Percentiles rank a stretch among this genome's conserved stretches.
These are phyloP conservation scores for Hypoxylon subgilvum DNA, from an alignment of 495 filamentous ascomycete genomes.

Conservation along the genomic window DNA sequence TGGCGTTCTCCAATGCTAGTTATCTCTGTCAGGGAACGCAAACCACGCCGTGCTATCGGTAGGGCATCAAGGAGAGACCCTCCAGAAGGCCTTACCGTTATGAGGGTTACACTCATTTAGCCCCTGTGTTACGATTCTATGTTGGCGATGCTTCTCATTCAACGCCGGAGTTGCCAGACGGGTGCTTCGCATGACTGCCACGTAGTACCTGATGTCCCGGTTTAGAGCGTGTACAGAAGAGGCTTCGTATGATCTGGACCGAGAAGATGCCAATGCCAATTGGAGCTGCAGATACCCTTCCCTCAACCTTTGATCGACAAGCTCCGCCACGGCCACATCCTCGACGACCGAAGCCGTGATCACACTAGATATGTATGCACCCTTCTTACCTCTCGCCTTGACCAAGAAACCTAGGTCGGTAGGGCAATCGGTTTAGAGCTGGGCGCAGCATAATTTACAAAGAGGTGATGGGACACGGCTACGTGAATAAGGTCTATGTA, in stretches of 20 bases:
- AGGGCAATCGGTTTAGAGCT: conserved; percentile 8
- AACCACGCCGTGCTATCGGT: conserved; percentile 5
- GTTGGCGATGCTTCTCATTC: conserved; percentile 17
- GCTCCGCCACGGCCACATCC: conserved; percentile 28
- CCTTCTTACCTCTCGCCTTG: conserved; percentile 12
- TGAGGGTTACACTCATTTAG: conserved; percentile 19
- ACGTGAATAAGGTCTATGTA: no score
- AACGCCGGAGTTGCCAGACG: conserved; percentile 19
- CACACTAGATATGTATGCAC: conserved; percentile 26
- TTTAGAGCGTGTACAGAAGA: conserved; percentile 21
- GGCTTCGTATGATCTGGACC: conserved; percentile 17
- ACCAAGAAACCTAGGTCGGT: conserved; percentile 6
- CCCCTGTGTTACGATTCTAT: conserved; percentile 7
- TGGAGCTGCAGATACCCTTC: conserved; percentile 37
- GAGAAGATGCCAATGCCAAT: conserved; percentile 35
- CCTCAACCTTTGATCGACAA: conserved; percentile 23
- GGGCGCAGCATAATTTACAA: conserved; percentile 8
- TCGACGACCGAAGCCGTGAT: conserved; percentile 9
- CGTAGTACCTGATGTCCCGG: conserved; percentile 28
- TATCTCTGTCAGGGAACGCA: not conserved
- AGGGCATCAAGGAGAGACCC: conserved; percentile 13
- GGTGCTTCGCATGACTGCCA: conserved; percentile 33
- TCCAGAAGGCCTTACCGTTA: conserved; percentile 4
- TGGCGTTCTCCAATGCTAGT: not conserved
- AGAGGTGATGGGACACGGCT: conserved; percentile 26